A percentile compares a stretch with the other conserved stretches of the same genome.
Evolutionary conservation across 2,329 filamentous ascomycete genomes (phyloP).

Genomic region (Berkeleyomyces rouxiae): DNA sequence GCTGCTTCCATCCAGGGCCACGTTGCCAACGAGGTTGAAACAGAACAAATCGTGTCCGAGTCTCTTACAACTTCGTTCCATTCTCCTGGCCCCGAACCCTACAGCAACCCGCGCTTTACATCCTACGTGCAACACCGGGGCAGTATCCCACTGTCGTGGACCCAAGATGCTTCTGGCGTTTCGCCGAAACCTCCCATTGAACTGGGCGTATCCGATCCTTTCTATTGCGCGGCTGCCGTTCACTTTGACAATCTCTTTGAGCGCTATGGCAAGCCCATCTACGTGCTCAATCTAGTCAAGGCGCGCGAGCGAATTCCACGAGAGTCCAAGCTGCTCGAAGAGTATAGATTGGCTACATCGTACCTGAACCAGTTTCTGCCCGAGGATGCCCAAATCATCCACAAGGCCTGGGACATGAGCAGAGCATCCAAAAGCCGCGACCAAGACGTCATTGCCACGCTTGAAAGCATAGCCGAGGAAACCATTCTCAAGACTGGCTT

Average conservation of each 20-base stretch:
- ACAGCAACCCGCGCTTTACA: slow-evolving; percentile 79
- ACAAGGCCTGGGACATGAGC: slow-evolving; percentile 97
- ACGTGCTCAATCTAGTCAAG: slow-evolving; percentile 83
- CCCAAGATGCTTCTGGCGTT: slow-evolving; percentile 86
- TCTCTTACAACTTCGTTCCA: slow-evolving; percentile 91
- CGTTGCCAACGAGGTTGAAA: slow-evolving; percentile 97
- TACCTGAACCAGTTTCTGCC: slow-evolving; percentile 94
- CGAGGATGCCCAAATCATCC: slow-evolving; percentile 66
- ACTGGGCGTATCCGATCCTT: slow-evolving; percentile 86
- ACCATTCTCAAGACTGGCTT: slow-evolving; percentile 78
- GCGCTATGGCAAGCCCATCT: slow-evolving; percentile 81
- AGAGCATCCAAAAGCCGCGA: slow-evolving; percentile 81
- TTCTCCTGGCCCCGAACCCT: slow-evolving; percentile 68
- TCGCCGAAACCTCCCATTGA: slow-evolving; percentile 94
- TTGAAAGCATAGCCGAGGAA: slow-evolving; percentile 78
- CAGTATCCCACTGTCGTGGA: slow-evolving; percentile 95
- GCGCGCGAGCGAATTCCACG: slow-evolving; percentile 71
- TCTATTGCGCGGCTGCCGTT: slow-evolving; percentile 79
- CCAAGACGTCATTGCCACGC: slow-evolving; percentile 81
- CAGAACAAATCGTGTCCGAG: slow-evolving; percentile 94
- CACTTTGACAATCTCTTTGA: slow-evolving; percentile 94
- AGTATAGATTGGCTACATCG: slow-evolving; percentile 72
- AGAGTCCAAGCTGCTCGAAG: slow-evolving; percentile 76
- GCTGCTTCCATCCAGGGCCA: slow-evolving; percentile 41
- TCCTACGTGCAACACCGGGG: slow-evolving; percentile 95